phyloP scores from a whole-genome alignment of 208 protist genomes.

The Acanthamoeba pearcei region DNA sequence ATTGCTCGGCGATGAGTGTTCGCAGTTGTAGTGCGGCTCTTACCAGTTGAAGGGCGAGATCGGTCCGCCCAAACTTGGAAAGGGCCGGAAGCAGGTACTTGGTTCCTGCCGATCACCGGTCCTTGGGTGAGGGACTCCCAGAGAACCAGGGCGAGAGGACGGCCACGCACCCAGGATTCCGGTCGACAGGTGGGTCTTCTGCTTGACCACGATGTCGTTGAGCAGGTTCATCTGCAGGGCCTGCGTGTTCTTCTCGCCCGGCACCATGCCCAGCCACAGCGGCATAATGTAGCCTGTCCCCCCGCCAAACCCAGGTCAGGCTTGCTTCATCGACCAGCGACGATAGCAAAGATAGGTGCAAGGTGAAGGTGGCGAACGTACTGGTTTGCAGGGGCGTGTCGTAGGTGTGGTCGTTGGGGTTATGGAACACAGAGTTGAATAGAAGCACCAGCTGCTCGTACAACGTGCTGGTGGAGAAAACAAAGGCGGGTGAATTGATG shows the following conservation, averaged over 20 bases:
- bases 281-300: constrained; percentile 18
- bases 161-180: constrained; percentile 47
- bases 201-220: background rate
- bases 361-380: background rate
- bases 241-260: background rate
- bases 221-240: background rate
- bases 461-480: background rate
- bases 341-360: too few relatives aligned
- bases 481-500: too few relatives aligned
- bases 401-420: background rate
- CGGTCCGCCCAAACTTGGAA: constrained; percentile 9
- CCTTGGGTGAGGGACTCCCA: background rate
- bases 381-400: constrained; percentile 22
- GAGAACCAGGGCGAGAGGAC: background rate
- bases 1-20: background rate
- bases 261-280: constrained; percentile 26
- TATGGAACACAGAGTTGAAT: background rate
- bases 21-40: background rate
- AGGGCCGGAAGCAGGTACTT: constrained; percentile 75
- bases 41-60: constrained; percentile 62
- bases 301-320: background rate
- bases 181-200: constrained; percentile 55
- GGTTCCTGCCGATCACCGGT: background rate
- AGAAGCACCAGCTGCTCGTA: background rate
- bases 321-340: background rate